A percentile compares a stretch with the other conserved stretches of the same genome.
phyloP scores from a whole-genome alignment of 495 filamentous ascomycete species.

The Penicillium goetzii region DNA sequence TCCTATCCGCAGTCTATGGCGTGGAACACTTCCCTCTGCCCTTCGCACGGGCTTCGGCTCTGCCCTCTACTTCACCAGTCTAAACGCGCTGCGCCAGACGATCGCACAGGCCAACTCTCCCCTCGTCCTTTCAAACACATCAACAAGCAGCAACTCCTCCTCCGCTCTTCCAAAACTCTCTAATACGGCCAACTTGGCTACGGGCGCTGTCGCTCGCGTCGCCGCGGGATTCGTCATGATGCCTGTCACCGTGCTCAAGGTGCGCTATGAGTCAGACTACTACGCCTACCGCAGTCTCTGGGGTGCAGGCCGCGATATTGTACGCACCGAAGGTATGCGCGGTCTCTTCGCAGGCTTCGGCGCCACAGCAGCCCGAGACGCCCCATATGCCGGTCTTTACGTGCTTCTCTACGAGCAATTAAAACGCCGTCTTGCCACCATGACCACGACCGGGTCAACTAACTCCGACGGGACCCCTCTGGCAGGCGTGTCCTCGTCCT shows the following conservation, averaged over 20 bases:
- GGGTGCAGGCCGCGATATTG: conserved; percentile 74
- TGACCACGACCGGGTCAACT: conserved; percentile 22
- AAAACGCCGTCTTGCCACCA: conserved; percentile 65
- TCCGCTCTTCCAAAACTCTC: conserved; percentile 83
- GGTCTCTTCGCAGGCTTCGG: conserved; percentile 95
- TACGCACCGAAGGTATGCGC: conserved; percentile 69
- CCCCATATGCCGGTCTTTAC: conserved; percentile 93
- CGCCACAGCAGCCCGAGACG: conserved; percentile 90
- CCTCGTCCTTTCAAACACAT: conserved; percentile 26
- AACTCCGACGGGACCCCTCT: conserved; percentile 22
- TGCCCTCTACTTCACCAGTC: conserved; percentile 89
- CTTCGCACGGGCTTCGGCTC: conserved; percentile 91
- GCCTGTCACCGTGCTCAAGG: conserved; percentile 96
- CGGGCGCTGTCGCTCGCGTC: conserved; percentile 81
- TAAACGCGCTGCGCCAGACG: conserved; percentile 79
- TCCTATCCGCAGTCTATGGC: conserved; percentile 82
- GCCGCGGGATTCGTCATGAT: conserved; percentile 89
- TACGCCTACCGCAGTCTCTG: conserved; percentile 83
- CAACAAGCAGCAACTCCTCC: conserved; percentile 49
- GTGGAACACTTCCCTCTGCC: conserved; percentile 87
- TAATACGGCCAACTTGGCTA: conserved; percentile 80
- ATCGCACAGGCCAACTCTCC: conserved; percentile 53
- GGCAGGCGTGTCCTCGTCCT: conserved; percentile 54
- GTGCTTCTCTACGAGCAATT: conserved; percentile 91
- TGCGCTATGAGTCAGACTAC: conserved; percentile 85